phyloP scores from a whole-genome alignment of 2,329 filamentous ascomycete genomes.

The Ceratocystis cacaofunesta region DNA sequence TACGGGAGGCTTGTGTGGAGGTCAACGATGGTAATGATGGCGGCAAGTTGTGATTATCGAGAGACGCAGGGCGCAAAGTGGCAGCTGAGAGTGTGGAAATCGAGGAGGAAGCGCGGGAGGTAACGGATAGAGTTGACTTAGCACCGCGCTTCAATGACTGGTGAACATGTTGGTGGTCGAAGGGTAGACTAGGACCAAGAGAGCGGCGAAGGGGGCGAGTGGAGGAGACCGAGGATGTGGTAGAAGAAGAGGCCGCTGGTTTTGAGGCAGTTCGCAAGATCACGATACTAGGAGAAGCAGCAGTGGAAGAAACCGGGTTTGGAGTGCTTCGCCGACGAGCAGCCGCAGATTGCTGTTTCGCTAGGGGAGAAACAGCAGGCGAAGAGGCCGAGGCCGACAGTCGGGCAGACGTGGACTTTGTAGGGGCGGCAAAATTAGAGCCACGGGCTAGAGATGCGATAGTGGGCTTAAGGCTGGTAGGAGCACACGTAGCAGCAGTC shows the following conservation, averaged over 20 bases:
- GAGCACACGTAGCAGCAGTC: neutral
- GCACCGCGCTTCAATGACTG: constrained; percentile 10
- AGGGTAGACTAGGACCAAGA: neutral
- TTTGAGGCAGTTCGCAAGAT: constrained; percentile 11
- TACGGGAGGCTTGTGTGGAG: neutral
- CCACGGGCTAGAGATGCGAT: constrained; percentile 13
- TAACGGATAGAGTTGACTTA: neutral
- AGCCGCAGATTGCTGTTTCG: neutral
- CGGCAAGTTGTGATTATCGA: neutral
- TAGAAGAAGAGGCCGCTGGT: constrained; percentile 5
- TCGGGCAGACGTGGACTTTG: constrained; percentile 1
- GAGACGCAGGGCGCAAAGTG: neutral
- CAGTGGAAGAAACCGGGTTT: neutral
- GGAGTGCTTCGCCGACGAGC: neutral
- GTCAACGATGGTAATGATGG: neutral
- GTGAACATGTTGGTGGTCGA: constrained; percentile 11
- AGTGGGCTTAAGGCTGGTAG: constrained; percentile 10
- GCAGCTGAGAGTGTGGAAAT: neutral
- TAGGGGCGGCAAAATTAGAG: constrained; percentile 11
- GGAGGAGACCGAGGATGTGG: neutral
- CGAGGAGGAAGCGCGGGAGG: neutral
- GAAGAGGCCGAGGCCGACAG: neutral
- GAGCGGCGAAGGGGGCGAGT: neutral
- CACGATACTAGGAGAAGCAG: constrained; percentile 4
- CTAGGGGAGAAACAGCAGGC: neutral